Base-by-base conservation (phyloP, 2,329 filamentous ascomycete genomes). In the Ophiocordyceps camponoti-leonardi region DNA sequence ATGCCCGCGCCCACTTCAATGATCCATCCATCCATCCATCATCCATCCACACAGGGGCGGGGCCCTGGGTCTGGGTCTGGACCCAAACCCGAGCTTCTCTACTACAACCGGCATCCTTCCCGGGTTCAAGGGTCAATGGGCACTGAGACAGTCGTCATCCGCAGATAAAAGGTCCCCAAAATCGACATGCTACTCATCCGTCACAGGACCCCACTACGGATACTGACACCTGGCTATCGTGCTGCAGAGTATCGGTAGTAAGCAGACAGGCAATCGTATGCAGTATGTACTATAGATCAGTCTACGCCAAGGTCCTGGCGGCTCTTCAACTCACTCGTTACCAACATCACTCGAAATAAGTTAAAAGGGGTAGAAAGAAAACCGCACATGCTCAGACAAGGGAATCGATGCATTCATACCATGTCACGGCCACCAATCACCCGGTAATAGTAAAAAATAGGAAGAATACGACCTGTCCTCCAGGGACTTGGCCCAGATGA, bases 301-400 rank as follows among this genome's bases (percentile, higher is more conserved):
- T 41, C 33, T 37, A 45, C 39, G 35, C 44, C 47, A 18, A 45
- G 19, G 12, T 41, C 14, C 43, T 26, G 28, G 23, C 46, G 44
- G 22, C 42, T 48, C 44, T 45, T 44, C 44, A 42, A 48, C 45
- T 44, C n/a, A 39, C 47, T 35, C 41, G 44, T 48, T 49, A 45
- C 45, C 48, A 42, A 46, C 19, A 37, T 22, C 19, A 42, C 11
- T 23, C 22, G 22, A 7, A 13, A 11, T 12, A 26, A 20, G 16
- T 28, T 18, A 40, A 39, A 16, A 39, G 31, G 35, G 4, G 11
- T 16, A 28, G 11, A 39, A 20, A 23, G 14, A 13, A 42, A 42
- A 18, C 4, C 11, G 44, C n/a, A 45, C 41, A 37, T 39, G 41
- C 39, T 42, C 20, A 18, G 8, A n/a, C n/a, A 26, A 47, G 44